A percentile compares a stretch with the other conserved stretches of the same genome.
Conservation (phyloP, 2,329 filamentous ascomycete genomes). For the Penicillium sp. region DNA sequence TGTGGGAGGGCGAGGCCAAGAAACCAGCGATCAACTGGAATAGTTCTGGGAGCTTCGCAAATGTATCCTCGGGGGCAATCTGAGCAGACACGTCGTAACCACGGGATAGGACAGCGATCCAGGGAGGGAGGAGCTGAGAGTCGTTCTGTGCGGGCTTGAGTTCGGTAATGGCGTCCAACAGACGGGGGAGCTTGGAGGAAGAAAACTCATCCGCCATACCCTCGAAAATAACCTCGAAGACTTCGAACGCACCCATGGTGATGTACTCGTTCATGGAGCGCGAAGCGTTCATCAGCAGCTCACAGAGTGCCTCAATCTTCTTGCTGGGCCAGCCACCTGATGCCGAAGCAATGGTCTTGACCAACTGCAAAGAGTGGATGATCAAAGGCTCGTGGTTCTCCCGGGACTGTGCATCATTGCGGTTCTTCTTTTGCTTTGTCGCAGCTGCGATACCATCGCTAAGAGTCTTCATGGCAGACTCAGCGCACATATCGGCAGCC, state of each 20-base stretch:
- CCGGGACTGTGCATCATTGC: conserved; percentile 41
- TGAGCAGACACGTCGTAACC: conserved; percentile 93
- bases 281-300: conserved; percentile 83
- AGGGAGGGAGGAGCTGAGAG: conserved; percentile 88
- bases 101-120: conserved; percentile 92
- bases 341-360: conserved; percentile 82
- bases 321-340: conserved; percentile 94
- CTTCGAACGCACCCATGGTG: conserved; percentile 93
- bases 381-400: conserved; percentile 73
- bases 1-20: conserved; percentile 81
- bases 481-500: conserved; percentile 92
- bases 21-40: conserved; percentile 80
- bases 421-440: conserved; percentile 65
- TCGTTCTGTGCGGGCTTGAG: conserved; percentile 90
- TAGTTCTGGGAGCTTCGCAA: conserved; percentile 81
- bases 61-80: conserved; percentile 84
- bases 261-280: conserved; percentile 91
- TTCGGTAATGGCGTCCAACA: conserved; percentile 89
- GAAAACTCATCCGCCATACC: conserved; percentile 86
- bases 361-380: conserved; percentile 87
- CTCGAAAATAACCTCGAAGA: conserved; percentile 95
- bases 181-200: conserved; percentile 81
- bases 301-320: conserved; percentile 90
- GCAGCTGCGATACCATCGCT: conserved; percentile 67
- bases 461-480: conserved; percentile 79